Evolutionary conservation across 345 rosid genomes (phyloP), one percentile per base, ranked within the genome.

Genomic region (Euphorbia tirucalli): DNA sequence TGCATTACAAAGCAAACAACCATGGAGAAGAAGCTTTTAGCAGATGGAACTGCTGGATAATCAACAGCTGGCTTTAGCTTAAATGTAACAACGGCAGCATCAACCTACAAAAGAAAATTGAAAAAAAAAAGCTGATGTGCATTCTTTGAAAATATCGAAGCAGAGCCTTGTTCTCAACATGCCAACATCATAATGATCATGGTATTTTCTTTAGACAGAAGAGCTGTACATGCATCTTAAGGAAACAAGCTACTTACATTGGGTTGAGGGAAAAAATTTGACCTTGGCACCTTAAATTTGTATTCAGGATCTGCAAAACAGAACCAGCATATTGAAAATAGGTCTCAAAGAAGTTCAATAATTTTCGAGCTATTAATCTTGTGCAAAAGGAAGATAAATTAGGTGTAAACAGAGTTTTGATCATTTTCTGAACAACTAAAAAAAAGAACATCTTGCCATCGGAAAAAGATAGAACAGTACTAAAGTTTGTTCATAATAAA

Each of bases 81-180:
- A 83, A 95, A 95, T 46, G 77, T 75, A 64, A 89, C 97, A 67
- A 95, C 84, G 65, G 97, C 98, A 64, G 98, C 98, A 82, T 93
- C 97, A 75, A 93, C 97, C 98, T 93, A 68, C 66, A 74, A 43
- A 78, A 73, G 61, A 54, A 74, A 48, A 37, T 77, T 69, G 62
- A 48, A 75, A 37, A 58, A 46, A 65, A 54, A 7, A n/a, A n/a
- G n/a, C n/a, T n/a, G n/a, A n/a, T n/a, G n/a, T n/a, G 4, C 5
- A 71, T 71, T 46, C 30, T 32, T n/a, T 4, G 19, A 31, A 59
- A 13, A 66, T 28, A 28, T 35, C 39, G n/a, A 35, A 35, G 39
- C 3, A 35, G 7, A 35, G 39, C 39, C 7, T 35, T n/a, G n/a
- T 35, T 35, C 39, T 3, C 39, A 35, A 35, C 39, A 35, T 35